These are phyloP conservation scores for Hibiscus mutabilis DNA, from an alignment of 345 rosid genomes.

Conservation along the genomic window DNA sequence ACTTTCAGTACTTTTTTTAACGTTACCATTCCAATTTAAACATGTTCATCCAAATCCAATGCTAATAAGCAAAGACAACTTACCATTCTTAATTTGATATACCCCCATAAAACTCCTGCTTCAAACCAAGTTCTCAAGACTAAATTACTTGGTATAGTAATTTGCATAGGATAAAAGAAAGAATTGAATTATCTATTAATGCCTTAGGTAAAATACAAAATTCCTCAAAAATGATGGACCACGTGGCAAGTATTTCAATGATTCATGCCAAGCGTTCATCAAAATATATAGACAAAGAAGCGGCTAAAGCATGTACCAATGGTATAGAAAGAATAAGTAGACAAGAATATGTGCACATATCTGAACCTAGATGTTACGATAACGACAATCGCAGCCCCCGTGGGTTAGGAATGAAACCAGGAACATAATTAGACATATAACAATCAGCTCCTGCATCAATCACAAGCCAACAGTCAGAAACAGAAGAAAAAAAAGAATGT, in stretches of 20 bases:
- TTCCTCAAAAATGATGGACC: constrained; percentile 19
- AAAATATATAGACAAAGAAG: constrained; percentile 3
- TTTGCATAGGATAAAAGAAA: background rate
- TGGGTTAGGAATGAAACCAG: constrained; percentile 4
- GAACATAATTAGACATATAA: constrained; percentile 4
- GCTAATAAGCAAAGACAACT: background rate
- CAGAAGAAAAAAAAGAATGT: background rate
- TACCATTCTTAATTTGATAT: background rate
- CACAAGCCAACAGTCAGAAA: constrained; percentile 11
- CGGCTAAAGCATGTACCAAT: background rate
- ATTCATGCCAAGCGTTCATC: constrained; percentile 15
- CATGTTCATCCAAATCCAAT: background rate
- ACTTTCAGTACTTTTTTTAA: too few species aligned
- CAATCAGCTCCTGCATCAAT: constrained; percentile 24
- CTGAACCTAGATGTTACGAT: constrained; percentile 16
- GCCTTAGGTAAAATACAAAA: constrained; percentile 20
- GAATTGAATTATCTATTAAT: constrained; percentile 10
- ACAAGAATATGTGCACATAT: constrained; percentile 22
- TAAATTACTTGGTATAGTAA: background rate
- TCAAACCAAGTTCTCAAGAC: background rate
- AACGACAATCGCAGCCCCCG: constrained; percentile 3
- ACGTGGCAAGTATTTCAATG: constrained; percentile 7
- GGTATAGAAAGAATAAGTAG: background rate
- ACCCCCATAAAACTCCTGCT: background rate
- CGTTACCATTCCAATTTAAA: background rate